These are phyloP conservation scores for Choiromyces venosus DNA, from an alignment of 495 filamentous ascomycete genomes.

Conservation along the genomic window DNA sequence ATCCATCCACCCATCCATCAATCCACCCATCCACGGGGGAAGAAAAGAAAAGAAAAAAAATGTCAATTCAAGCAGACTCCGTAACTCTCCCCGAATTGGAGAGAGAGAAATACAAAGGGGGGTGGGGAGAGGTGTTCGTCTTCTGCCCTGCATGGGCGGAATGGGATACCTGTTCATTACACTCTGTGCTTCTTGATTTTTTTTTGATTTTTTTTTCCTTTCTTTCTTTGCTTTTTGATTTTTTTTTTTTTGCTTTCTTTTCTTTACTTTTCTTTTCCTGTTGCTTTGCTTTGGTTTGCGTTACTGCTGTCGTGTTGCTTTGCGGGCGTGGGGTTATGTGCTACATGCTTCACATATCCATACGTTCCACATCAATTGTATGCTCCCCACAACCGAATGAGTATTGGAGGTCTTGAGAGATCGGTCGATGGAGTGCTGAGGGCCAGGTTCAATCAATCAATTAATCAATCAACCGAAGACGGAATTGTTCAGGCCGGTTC, in stretches of 20 bases:
- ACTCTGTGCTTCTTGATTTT: neutral
- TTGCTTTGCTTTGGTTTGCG: conserved; percentile 1
- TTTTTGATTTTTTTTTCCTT: conserved; percentile 23
- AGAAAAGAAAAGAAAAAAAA: too few species aligned
- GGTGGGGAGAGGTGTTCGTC: neutral
- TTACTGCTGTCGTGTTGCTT: neutral
- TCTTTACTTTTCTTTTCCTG: neutral
- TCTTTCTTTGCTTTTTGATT: conserved; percentile 32
- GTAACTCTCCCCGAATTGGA: neutral
- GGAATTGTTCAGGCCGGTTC: neutral
- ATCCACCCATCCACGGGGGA: neutral
- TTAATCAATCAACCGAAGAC: neutral
- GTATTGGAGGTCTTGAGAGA: neutral
- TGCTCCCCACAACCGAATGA: neutral
- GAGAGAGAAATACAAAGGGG: too few species aligned
- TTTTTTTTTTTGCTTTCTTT: neutral
- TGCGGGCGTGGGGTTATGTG: neutral
- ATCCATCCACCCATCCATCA: neutral
- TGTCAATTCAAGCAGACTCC: neutral
- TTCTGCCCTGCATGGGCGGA: neutral
- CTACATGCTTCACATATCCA: neutral
- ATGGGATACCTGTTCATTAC: neutral
- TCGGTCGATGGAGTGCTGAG: neutral
- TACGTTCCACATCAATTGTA: neutral
- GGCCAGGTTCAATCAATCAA: neutral